These are phyloP conservation scores for Thalia dealbata DNA, from an alignment of 176 grass and related monocot species.

Conservation along the genomic window DNA sequence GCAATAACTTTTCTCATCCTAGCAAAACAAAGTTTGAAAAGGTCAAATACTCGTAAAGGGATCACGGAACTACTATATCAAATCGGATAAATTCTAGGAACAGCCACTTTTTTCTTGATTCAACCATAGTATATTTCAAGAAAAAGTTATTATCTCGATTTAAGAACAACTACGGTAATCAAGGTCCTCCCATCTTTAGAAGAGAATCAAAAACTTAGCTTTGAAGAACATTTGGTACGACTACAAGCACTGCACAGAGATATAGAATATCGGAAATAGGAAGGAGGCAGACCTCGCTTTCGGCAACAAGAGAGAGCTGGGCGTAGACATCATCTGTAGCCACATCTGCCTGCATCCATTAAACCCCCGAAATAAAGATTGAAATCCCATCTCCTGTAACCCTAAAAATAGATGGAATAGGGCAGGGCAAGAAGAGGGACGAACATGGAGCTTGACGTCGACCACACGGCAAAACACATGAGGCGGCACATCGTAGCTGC, in stretches of 20 bases:
- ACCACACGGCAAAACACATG: slow-evolving; percentile 84
- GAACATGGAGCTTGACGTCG: slow-evolving; percentile 80
- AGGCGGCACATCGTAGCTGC: slow-evolving; percentile 39
- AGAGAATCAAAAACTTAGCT: neutral
- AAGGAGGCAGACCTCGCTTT: slow-evolving; percentile 50
- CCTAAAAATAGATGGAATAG: neutral
- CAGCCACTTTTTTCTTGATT: neutral
- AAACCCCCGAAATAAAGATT: slow-evolving; percentile 9
- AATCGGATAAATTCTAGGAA: neutral
- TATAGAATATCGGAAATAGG: neutral
- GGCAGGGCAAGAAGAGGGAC: slow-evolving; percentile 3
- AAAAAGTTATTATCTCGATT: neutral
- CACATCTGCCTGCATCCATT: slow-evolving; percentile 67
- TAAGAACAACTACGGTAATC: neutral
- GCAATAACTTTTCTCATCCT: neutral
- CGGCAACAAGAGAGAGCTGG: slow-evolving; percentile 60
- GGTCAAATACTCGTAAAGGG: neutral
- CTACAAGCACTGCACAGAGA: slow-evolving; percentile 1
- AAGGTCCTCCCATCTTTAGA: neutral
- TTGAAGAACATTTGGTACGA: neutral
- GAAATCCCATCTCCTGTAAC: neutral
- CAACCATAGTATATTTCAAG: neutral
- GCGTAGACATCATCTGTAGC: slow-evolving; percentile 87
- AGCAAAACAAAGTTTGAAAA: neutral
- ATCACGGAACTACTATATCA: neutral